Evolutionary conservation across 371 early-diverging fungal species (phyloP).

Genomic region (Actinomortierella ambigua): DNA sequence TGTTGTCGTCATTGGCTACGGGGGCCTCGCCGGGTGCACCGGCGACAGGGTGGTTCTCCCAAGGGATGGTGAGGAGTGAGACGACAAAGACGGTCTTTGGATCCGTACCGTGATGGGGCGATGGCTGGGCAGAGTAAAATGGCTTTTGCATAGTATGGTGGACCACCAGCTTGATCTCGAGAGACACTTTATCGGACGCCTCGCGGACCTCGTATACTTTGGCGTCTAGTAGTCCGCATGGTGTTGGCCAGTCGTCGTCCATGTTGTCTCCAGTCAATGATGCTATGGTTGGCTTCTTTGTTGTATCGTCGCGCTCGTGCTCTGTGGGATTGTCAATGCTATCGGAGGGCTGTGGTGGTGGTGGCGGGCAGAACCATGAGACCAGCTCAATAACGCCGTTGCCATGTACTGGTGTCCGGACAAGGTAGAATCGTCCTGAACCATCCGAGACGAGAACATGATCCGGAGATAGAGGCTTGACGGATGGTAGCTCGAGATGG

Average conservation of each 20-base stretch:
- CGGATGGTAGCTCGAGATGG: slow-evolving; percentile 36
- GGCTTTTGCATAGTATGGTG: slow-evolving; percentile 21
- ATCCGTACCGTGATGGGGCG: slow-evolving; percentile 31
- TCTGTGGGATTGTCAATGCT: neutral
- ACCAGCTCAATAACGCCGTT: slow-evolving; percentile 18
- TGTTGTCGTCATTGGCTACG: neutral
- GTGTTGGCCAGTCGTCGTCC: slow-evolving; percentile 1
- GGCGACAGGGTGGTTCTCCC: neutral
- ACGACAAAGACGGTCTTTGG: slow-evolving; percentile 43
- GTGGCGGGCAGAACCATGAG: slow-evolving; percentile 13
- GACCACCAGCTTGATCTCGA: slow-evolving; percentile 38
- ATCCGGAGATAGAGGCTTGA: slow-evolving; percentile 40
- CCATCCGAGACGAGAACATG: slow-evolving; percentile 46
- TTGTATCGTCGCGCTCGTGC: neutral
- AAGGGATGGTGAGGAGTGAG: slow-evolving; percentile 25
- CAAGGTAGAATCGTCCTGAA: slow-evolving; percentile 26
- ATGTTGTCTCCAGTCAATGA: neutral
- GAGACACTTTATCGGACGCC: slow-evolving; percentile 4
- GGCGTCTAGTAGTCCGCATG: slow-evolving; percentile 44
- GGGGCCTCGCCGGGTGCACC: neutral
- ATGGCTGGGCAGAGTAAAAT: slow-evolving; percentile 37
- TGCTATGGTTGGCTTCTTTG: neutral
- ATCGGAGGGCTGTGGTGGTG: neutral
- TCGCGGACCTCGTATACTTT: slow-evolving; percentile 27
- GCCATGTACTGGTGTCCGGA: slow-evolving; percentile 19